Base-by-base conservation (phyloP, 176 grass and related monocot species). In the Hordeum vulgare region DNA sequence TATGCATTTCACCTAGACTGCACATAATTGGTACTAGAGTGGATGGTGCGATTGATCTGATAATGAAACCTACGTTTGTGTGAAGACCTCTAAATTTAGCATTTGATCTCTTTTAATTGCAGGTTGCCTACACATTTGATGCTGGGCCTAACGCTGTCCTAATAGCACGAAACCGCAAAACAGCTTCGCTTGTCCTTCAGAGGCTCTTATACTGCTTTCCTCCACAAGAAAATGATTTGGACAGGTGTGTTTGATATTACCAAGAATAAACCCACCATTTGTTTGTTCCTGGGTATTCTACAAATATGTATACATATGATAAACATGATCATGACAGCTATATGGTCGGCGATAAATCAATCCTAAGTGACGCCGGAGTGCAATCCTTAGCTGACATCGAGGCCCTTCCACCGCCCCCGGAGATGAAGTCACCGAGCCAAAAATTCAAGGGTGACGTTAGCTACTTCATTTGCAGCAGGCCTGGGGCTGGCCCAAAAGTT, bases 121-220 rank as follows among this genome's bases (percentile, higher is more conserved):
- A 99, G 96, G 91, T 90, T 24, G 96, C 91, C 2, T 96, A 96
- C 85, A 99, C 96, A 15, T 99, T 99, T 15, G 96, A 99, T 82
- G 96, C 96, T 13, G 96, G 93, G 75, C 96, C 96, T 11, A 96
- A 99, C 37, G 93, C 91, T 15, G 96, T 98, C 40, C 33, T 98
- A 29, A 90, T 98, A 81, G 71, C 93, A 81, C 85, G 39, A 34
- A 96, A 99, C 72, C 91, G 89, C 61, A 95, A 94, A 24, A 85
- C 80, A 3, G 93, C 93, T 14, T 12, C 83, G 10, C 83, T 92
- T 92, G 87, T 99, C 71, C 88, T 98, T 44, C 80, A 88, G 65
- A 91, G 84, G 83, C 96, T 98, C 21, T 37, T 98, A 25, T 94
- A 86, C 36, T 84, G 47, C 44, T 98, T 98, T 72, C 93, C 96